Percentiles rank a stretch among this genome's conserved stretches.
Evolutionary conservation across 768 basidiomycete species (phyloP).

Genomic region (Cystobasidiopsis lactophilus): DNA sequence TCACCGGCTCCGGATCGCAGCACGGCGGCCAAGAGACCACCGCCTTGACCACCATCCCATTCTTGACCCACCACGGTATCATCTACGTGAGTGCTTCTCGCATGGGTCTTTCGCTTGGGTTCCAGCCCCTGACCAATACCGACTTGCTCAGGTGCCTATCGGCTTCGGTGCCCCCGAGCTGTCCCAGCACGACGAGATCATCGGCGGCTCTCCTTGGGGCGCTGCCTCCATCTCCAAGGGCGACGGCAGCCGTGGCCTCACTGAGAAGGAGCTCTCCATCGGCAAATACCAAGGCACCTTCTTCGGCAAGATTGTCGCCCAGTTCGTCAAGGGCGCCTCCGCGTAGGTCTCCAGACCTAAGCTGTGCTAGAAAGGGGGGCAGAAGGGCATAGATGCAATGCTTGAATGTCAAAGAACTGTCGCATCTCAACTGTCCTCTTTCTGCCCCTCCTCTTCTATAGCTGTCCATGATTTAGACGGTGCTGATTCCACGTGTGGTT

Average conservation of each 20-base stretch:
- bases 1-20: constrained; percentile 47
- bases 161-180: constrained; percentile 35
- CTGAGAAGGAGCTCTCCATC: constrained; percentile 15
- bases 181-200: constrained; percentile 26
- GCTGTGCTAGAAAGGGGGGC: too few species aligned
- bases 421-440: too few species aligned
- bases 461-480: too few species aligned
- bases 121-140: background rate
- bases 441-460: too few species aligned
- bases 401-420: too few species aligned
- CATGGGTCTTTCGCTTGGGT: too few species aligned
- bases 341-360: too few species aligned
- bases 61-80: constrained; percentile 30
- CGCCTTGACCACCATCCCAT: constrained; percentile 33
- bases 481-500: too few species aligned
- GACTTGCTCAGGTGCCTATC: constrained; percentile 39
- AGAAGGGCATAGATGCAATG: too few species aligned
- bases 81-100: too few species aligned
- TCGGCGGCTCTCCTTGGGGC: constrained; percentile 49
- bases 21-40: constrained; percentile 55
- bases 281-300: constrained; percentile 11
- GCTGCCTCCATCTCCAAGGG: constrained; percentile 22
- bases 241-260: constrained; percentile 18
- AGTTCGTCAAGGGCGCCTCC: too few species aligned
- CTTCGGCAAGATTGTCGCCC: constrained; percentile 6